These are phyloP conservation scores for Dipodascopsis tothii DNA, from an alignment of 805 yeast species.

Conservation along the genomic window DNA sequence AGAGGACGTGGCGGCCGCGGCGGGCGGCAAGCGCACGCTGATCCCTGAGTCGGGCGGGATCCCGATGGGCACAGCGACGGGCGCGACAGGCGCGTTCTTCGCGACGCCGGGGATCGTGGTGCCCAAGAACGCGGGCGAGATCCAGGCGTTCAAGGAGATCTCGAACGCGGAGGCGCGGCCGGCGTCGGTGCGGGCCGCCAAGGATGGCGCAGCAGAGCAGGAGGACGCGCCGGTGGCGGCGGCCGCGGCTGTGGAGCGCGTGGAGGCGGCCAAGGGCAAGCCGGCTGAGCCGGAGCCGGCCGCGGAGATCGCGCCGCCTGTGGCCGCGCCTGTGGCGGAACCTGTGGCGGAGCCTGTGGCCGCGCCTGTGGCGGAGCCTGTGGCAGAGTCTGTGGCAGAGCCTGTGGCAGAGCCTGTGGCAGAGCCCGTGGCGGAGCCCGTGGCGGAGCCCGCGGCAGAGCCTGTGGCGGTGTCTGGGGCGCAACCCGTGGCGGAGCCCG, in stretches of 20 bases:
- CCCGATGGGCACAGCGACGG: slow-evolving; percentile 15
- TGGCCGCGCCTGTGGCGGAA: slow-evolving; percentile 5
- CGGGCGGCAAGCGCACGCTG: slow-evolving; percentile 30
- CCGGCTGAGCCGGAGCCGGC: slow-evolving; percentile 1
- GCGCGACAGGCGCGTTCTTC: slow-evolving; percentile 6
- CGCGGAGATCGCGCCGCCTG: not conserved
- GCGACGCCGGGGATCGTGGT: slow-evolving; percentile 59
- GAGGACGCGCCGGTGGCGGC: slow-evolving; percentile 7
- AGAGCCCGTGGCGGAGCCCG: too few species aligned
- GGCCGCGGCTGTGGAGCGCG: too few species aligned
- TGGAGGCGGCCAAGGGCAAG: slow-evolving; percentile 7
- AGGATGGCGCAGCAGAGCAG: slow-evolving; percentile 3
- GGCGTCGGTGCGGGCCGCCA: slow-evolving; percentile 1
- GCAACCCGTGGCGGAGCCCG: not conserved
- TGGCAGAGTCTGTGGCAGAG: not conserved
- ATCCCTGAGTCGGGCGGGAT: slow-evolving; percentile 38
- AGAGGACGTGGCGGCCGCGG: slow-evolving; percentile 33
- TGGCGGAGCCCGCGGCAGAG: not conserved
- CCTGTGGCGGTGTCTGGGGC: slow-evolving; percentile 1
- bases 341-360: slow-evolving; percentile 9
- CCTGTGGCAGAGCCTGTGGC: not conserved
- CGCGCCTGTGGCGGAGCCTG: too few species aligned
- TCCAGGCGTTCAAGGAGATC: slow-evolving; percentile 56
- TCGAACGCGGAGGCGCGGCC: slow-evolving; percentile 32
- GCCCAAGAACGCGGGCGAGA: slow-evolving; percentile 56